phyloP scores from a whole-genome alignment of 345 rosid species.

The Linum lewisii region DNA sequence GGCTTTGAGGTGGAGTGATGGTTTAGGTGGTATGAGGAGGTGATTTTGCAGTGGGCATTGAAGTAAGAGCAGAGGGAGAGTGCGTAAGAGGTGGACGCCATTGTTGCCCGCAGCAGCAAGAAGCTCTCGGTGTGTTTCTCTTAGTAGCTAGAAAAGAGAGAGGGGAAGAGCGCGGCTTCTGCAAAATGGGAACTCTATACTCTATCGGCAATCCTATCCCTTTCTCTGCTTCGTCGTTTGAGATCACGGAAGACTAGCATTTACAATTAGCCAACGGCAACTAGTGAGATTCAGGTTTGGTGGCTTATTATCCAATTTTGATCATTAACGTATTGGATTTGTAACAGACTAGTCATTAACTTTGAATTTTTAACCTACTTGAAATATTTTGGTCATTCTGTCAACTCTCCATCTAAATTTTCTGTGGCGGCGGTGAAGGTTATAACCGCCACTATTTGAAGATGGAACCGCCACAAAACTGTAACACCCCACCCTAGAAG shows the following conservation, averaged over 20 bases:
- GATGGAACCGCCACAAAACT: no score
- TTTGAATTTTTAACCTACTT: no score
- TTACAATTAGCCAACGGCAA: no score
- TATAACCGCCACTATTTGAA: no score
- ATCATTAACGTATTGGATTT: no score
- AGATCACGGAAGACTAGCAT: not conserved
- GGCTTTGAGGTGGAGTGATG: constrained; percentile 5
- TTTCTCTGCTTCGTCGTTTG: not conserved
- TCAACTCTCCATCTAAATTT: no score
- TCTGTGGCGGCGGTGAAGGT: no score
- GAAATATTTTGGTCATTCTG: no score
- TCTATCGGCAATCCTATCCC: constrained; percentile 16
- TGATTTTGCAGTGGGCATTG: constrained; percentile 45
- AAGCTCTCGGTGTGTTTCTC: not conserved
- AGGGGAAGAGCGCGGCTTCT: not conserved
- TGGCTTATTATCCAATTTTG: no score
- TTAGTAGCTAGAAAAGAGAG: not conserved
- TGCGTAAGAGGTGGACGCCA: constrained; percentile 36
- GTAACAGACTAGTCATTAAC: no score
- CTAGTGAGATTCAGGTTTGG: no score
- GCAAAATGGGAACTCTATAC: constrained; percentile 5
- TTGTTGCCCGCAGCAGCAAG: not conserved
- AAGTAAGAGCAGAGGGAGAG: constrained; percentile 59
- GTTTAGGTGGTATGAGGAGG: constrained; percentile 15
- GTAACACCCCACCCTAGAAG: no score